These are phyloP conservation scores for Penicillium olsonii DNA, from an alignment of 2,329 filamentous ascomycete species.

Conservation along the genomic window DNA sequence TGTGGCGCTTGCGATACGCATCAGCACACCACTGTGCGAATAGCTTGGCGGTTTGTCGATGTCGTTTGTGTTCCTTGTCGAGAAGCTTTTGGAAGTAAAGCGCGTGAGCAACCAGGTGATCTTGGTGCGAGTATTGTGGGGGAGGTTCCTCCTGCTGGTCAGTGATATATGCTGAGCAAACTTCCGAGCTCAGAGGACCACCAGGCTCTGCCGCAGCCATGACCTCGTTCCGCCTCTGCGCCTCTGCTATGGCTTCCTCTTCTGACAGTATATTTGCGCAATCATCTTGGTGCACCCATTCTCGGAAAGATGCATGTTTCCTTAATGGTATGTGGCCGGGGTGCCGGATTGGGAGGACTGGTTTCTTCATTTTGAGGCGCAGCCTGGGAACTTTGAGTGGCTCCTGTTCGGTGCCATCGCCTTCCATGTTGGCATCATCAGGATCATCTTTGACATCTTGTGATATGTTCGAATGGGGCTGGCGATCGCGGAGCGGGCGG, in stretches of 20 bases:
- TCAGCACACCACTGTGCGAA: conserved; percentile 61
- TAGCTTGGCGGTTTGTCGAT: conserved; percentile 74
- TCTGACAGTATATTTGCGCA: conserved; percentile 51
- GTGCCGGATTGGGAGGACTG: conserved; percentile 52
- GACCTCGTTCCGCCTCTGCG: conserved; percentile 66
- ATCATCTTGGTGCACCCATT: conserved; percentile 64
- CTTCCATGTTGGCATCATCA: conserved; percentile 16
- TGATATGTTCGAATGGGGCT: conserved; percentile 27
- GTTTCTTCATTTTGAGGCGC: conserved; percentile 54
- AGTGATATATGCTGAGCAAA: conserved; percentile 71
- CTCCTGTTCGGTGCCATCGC: conserved; percentile 22
- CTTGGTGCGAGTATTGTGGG: conserved; percentile 80
- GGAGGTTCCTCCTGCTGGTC: conserved; percentile 73
- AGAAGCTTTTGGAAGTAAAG: conserved; percentile 79
- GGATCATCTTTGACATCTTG: conserved; percentile 10
- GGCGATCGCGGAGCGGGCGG: conserved; percentile 28
- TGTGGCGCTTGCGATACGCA: conserved; percentile 44
- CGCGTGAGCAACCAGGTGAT: conserved; percentile 80
- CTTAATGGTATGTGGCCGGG: conserved; percentile 52
- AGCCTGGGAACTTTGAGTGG: conserved; percentile 35
- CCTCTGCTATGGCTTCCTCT: conserved; percentile 68
- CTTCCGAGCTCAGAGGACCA: conserved; percentile 69
- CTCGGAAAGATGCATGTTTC: conserved; percentile 56
- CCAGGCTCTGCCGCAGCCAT: conserved; percentile 73
- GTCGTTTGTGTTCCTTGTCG: conserved; percentile 73